A percentile compares a stretch with the other conserved stretches of the same genome.
phyloP scores from a whole-genome alignment of 257 asterid species.

The Nicotiana tabacum region DNA sequence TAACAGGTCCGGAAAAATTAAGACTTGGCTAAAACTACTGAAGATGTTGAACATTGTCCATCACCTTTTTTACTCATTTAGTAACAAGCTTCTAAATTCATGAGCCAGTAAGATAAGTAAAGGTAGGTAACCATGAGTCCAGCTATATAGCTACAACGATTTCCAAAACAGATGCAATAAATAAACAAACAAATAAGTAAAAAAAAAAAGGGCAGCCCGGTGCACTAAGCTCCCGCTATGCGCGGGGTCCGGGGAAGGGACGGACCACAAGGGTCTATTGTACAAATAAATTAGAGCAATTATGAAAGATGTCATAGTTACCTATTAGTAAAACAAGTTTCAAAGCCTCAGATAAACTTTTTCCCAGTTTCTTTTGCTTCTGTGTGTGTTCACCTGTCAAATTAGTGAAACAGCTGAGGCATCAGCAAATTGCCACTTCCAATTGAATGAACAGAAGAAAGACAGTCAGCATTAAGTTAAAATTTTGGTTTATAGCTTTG shows the following conservation, averaged over 20 bases:
- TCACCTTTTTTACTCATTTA: too few relatives aligned
- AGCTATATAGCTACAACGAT: background rate
- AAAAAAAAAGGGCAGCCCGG: too few relatives aligned
- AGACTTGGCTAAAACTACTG: background rate
- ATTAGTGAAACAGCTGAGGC: background rate
- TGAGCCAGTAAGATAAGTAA: background rate
- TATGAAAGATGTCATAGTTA: constrained; percentile 18
- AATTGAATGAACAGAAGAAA: background rate
- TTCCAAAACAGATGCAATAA: too few relatives aligned
- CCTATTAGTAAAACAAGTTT: constrained; percentile 94
- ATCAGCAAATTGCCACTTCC: background rate
- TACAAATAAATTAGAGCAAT: background rate
- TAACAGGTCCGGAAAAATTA: background rate
- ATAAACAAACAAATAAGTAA: too few relatives aligned
- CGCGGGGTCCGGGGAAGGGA: too few relatives aligned
- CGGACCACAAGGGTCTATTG: too few relatives aligned
- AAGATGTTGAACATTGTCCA: background rate
- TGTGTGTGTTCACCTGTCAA: constrained; percentile 51
- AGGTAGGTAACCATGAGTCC: background rate
- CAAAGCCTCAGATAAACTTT: constrained; percentile 72
- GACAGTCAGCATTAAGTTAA: background rate
- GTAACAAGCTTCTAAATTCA: too few relatives aligned
- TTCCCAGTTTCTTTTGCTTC: constrained; percentile 53
- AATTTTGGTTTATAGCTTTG: background rate
- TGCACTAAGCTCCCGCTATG: too few relatives aligned